A percentile compares a stretch with the other conserved stretches of the same genome.
These are phyloP conservation scores for Eutypella sp. DNA, from an alignment of 2,329 filamentous ascomycete species.

Conservation along the genomic window DNA sequence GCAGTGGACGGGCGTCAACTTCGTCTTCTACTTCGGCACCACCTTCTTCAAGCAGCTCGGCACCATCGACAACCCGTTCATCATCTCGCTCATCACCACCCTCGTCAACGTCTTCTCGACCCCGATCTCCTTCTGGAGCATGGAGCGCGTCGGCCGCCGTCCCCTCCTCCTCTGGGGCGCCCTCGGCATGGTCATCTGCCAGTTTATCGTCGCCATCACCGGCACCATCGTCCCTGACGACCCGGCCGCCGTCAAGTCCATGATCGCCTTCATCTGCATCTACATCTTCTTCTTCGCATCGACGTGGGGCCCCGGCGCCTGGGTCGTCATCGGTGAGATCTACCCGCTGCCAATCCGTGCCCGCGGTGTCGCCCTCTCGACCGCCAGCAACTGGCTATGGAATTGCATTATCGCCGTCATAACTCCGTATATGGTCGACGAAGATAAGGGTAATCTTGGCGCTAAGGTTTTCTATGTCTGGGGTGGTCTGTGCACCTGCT, in stretches of 20 bases:
- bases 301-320: conserved; percentile 76
- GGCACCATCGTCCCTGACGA: conserved; percentile 45
- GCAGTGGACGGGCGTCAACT: conserved; percentile 84
- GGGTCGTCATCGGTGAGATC: conserved; percentile 83
- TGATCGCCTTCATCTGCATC: conserved; percentile 85
- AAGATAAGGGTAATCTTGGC: conserved; percentile 58
- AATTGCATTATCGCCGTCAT: conserved; percentile 68
- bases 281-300: conserved; percentile 91
- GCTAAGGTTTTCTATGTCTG: conserved; percentile 72
- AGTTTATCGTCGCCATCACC: conserved; percentile 80
- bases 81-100: conserved; percentile 81
- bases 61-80: conserved; percentile 71
- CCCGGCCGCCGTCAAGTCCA: conserved; percentile 53
- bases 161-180: conserved; percentile 75
- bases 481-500: conserved; percentile 59
- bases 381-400: conserved; percentile 89
- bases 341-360: conserved; percentile 87
- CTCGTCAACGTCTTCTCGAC: conserved; percentile 85
- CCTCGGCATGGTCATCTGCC: conserved; percentile 76
- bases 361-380: conserved; percentile 80
- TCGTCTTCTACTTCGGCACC: conserved; percentile 80
- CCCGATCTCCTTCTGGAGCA: conserved; percentile 79
- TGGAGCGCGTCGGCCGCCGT: conserved; percentile 78
- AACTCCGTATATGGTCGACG: conserved; percentile 64
- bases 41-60: conserved; percentile 77